phyloP scores from a whole-genome alignment of 768 basidiomycete species.

The Russula compacta region DNA sequence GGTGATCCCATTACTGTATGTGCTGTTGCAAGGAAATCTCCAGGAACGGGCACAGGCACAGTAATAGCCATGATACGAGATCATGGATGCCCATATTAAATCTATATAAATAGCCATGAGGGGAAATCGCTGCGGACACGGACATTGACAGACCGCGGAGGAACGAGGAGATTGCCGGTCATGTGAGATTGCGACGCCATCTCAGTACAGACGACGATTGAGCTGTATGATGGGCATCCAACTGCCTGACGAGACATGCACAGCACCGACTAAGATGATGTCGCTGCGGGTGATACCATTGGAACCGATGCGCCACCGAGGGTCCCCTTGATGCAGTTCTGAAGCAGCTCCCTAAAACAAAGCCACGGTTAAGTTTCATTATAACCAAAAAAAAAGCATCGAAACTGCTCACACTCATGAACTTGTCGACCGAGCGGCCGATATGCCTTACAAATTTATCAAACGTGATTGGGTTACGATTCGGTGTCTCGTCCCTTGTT shows the following conservation, averaged over 20 bases:
- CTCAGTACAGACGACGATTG: constrained; percentile 13
- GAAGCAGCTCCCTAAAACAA: constrained; percentile 4
- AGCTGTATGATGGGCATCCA: constrained; percentile 22
- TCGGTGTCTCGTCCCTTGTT: constrained; percentile 17
- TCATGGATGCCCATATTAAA: background rate
- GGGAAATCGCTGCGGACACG: background rate
- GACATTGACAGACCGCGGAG: background rate
- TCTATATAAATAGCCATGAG: background rate
- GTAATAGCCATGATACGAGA: background rate
- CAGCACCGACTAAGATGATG: constrained; percentile 14
- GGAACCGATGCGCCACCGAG: constrained; percentile 16
- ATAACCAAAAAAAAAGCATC: background rate
- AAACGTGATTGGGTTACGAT: constrained; percentile 16
- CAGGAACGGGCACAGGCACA: background rate
- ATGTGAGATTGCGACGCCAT: background rate
- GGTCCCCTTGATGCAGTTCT: constrained; percentile 9
- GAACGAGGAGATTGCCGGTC: background rate
- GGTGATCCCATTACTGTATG: background rate
- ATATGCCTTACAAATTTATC: constrained; percentile 18
- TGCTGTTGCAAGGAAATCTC: background rate
- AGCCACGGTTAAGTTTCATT: background rate
- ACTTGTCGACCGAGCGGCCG: constrained; percentile 18
- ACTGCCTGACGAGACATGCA: constrained; percentile 20
- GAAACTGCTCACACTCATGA: constrained; percentile 9
- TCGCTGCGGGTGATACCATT: constrained; percentile 14